Evolutionary conservation across 169 alveolate species (phyloP).

Genomic region (Prorocentrum cordatum): DNA sequence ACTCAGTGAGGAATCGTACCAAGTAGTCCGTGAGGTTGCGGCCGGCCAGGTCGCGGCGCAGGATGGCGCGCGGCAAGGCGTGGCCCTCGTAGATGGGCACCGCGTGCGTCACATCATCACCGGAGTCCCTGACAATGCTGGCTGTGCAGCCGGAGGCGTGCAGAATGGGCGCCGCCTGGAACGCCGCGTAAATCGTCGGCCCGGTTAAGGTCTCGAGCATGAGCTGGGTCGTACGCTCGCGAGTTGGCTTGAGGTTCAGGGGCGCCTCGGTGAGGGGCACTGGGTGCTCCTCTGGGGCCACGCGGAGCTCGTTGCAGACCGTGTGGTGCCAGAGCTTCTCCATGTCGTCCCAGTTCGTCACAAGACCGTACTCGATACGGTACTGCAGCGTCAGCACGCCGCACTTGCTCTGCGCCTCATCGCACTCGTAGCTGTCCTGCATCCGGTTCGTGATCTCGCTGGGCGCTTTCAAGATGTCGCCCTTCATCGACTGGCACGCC

Average conservation of each 20-base stretch:
- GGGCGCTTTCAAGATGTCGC: no score
- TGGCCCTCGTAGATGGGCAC: conserved; percentile 99
- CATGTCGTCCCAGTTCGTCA: conserved; percentile 96
- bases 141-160: conserved; percentile 99
- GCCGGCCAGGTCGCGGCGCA: conserved; percentile 96
- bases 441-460: no score
- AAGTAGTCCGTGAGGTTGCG: conserved; percentile 93
- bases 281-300: conserved; percentile 93
- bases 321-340: conserved; percentile 93
- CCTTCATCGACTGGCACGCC: no score
- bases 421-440: conserved; percentile 95
- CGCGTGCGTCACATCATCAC: conserved; percentile 98
- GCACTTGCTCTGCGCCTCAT: conserved; percentile 96
- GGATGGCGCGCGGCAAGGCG: conserved; percentile 96
- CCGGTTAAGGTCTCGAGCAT: conserved; percentile 96
- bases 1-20: conserved; percentile 91
- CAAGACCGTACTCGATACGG: conserved; percentile 98
- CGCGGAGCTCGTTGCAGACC: conserved; percentile 93
- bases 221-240: conserved; percentile 94
- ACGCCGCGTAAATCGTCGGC: conserved; percentile 95
- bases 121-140: conserved; percentile 93
- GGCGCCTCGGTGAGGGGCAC: conserved; percentile 96
- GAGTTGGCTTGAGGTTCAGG: conserved; percentile 91
- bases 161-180: conserved; percentile 96
- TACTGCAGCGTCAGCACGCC: conserved; percentile 92